Conservation (phyloP, 257 asterid species). For the Solanum chilense region DNA sequence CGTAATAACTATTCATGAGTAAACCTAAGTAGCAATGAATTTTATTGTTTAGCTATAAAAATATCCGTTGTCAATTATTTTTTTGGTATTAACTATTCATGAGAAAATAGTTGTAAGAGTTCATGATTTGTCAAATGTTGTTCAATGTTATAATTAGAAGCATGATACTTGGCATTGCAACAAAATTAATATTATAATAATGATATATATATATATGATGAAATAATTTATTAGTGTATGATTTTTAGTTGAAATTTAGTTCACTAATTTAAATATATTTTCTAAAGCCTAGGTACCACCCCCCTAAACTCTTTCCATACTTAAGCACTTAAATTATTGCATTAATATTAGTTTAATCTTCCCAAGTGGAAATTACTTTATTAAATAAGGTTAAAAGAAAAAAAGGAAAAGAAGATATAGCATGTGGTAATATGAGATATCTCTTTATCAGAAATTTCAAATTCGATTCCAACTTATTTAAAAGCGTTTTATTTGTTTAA, state of each 20-base stretch:
- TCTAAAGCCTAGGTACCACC: not conserved
- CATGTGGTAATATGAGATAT: not conserved
- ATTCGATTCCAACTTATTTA: not conserved
- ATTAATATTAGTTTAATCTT: not conserved
- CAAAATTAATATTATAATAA: not conserved
- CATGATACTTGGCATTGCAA: not conserved
- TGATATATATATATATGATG: not conserved
- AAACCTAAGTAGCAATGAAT: not conserved
- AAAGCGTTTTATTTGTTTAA: accelerated
- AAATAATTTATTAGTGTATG: not conserved
- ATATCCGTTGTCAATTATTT: not conserved
- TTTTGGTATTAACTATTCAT: not conserved
- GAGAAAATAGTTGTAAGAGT: not conserved
- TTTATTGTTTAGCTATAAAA: not conserved
- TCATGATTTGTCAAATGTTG: not conserved
- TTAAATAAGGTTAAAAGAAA: not conserved
- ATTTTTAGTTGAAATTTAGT: not conserved
- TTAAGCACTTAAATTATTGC: not conserved
- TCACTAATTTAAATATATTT: not conserved
- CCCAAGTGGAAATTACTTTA: not conserved
- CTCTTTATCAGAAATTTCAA: not conserved
- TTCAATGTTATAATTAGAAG: not conserved
- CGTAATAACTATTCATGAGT: not conserved
- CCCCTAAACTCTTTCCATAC: not conserved
- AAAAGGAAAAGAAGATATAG: not conserved